Evolutionary conservation across 176 grass and related monocot genomes (phyloP).

Genomic region (Ananas comosus): DNA sequence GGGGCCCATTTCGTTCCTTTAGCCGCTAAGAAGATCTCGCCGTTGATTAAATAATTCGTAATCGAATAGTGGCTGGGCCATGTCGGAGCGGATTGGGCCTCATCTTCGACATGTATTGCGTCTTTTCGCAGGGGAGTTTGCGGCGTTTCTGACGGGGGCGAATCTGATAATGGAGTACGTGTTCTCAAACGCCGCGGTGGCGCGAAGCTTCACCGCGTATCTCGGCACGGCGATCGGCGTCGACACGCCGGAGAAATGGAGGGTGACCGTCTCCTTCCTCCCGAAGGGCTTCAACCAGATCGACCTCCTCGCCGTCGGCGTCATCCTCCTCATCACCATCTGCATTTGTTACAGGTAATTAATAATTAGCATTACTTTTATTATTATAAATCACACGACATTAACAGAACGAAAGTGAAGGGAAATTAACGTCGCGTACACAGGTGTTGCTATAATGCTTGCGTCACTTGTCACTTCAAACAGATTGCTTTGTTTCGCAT

Average conservation of each 20-base stretch:
- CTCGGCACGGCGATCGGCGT: conserved; percentile 82
- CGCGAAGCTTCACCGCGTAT: conserved; percentile 93
- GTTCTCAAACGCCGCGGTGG: conserved; percentile 96
- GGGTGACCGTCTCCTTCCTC: conserved; percentile 46
- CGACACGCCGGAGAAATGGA: conserved; percentile 51
- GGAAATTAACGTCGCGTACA: background rate
- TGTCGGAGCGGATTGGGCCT: background rate
- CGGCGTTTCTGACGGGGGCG: conserved; percentile 82
- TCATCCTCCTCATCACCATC: conserved; percentile 66
- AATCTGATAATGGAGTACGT: conserved; percentile 99
- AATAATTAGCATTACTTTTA: no score
- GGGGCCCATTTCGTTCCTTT: background rate
- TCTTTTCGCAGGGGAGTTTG: conserved; percentile 57
- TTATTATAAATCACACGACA: background rate
- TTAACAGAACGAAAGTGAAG: background rate
- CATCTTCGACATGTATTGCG: background rate
- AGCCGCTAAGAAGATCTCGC: background rate
- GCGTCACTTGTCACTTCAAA: conserved; percentile 2
- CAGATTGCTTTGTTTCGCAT: background rate
- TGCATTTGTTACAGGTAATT: conserved; percentile 90
- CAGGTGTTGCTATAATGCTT: background rate
- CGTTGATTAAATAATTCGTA: background rate
- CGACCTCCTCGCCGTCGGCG: conserved; percentile 69
- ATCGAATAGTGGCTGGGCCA: background rate
- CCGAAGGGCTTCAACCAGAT: conserved; percentile 74